A percentile compares a stretch with the other conserved stretches of the same genome.
These are phyloP conservation scores for Bipolaris zeicola DNA, from an alignment of 2,329 filamentous ascomycete genomes.

Conservation along the genomic window DNA sequence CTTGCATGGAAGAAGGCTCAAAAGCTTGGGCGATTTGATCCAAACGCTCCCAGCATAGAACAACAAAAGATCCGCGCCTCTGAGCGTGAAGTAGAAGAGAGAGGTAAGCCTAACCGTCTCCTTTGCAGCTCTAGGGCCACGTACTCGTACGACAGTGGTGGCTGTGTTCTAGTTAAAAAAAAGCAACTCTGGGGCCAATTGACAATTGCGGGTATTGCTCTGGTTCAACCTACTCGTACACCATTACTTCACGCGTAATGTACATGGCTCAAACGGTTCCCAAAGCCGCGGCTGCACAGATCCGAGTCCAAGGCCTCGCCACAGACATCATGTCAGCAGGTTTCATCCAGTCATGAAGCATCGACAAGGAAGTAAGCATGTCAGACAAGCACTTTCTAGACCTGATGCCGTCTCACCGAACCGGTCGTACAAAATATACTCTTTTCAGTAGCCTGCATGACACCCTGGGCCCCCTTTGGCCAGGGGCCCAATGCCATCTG, in stretches of 20 bases:
- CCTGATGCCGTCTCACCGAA: constrained; percentile 5
- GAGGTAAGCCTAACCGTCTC: constrained; percentile 57
- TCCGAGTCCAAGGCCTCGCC: constrained; percentile 4
- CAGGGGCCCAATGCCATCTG: constrained; percentile 9
- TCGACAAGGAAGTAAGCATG: constrained; percentile 10
- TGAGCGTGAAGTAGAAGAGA: constrained; percentile 70
- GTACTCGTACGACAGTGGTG: constrained; percentile 25
- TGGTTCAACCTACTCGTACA: constrained; percentile 9
- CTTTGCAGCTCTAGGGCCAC: constrained; percentile 18
- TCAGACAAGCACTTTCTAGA: constrained; percentile 6
- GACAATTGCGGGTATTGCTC: constrained; percentile 13
- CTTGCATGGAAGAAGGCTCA: constrained; percentile 95
- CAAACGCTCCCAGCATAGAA: constrained; percentile 74
- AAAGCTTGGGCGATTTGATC: constrained; percentile 95
- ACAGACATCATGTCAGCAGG: constrained; percentile 4
- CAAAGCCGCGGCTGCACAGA: constrained; percentile 25
- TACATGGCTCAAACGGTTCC: constrained; percentile 25
- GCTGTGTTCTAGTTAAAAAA: constrained; percentile 18
- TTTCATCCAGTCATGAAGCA: constrained; percentile 29
- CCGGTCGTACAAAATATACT: constrained; percentile 14
- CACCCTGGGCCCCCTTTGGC: constrained; percentile 19
- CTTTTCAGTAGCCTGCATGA: constrained; percentile 27
- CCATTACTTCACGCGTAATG: constrained; percentile 9
- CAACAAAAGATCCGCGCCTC: constrained; percentile 72
- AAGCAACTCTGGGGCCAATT: constrained; percentile 21